Conservation (phyloP, 148 eudicot genomes). For the Fagopyrum homotropicum region DNA sequence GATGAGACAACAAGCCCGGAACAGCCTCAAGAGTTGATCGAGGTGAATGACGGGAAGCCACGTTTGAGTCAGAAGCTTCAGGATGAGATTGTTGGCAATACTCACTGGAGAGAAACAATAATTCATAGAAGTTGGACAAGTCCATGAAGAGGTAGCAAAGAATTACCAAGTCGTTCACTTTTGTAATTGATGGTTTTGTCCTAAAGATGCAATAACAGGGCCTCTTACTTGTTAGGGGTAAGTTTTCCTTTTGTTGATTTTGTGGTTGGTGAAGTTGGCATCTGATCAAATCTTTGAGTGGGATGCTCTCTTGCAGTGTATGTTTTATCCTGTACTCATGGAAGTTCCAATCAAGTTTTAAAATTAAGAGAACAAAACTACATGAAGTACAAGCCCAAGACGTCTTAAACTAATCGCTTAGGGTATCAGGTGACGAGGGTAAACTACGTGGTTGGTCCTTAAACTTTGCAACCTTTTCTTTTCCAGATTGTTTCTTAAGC, state of each 20-base stretch:
- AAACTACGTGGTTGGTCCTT: too few relatives aligned
- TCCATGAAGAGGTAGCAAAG: not conserved
- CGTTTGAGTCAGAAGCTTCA: slow-evolving; percentile 25
- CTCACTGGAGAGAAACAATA: slow-evolving; percentile 30
- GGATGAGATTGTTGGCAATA: slow-evolving; percentile 20
- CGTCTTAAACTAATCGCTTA: too few relatives aligned
- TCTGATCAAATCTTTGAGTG: slow-evolving; percentile 24
- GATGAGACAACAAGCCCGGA: slow-evolving; percentile 18
- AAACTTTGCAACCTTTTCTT: too few relatives aligned
- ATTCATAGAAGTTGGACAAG: slow-evolving; percentile 12
- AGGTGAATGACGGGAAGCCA: slow-evolving; percentile 20
- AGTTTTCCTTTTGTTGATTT: slow-evolving; percentile 23
- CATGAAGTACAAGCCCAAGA: not conserved
- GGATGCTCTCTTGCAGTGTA: slow-evolving; percentile 27
- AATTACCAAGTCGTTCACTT: not conserved
- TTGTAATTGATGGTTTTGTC: not conserved
- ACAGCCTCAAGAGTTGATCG: slow-evolving; percentile 33
- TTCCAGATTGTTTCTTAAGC: too few relatives aligned
- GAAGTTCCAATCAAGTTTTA: not conserved
- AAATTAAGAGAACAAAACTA: not conserved
- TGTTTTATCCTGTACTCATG: slow-evolving; percentile 40
- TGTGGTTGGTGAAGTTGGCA: slow-evolving; percentile 21
- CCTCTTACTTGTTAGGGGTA: slow-evolving; percentile 39
- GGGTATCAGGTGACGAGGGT: too few relatives aligned
- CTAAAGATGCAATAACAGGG: slow-evolving; percentile 11